Conservation (phyloP, 139 green algal genomes). For the Deuterostichococcus epilithicus region DNA sequence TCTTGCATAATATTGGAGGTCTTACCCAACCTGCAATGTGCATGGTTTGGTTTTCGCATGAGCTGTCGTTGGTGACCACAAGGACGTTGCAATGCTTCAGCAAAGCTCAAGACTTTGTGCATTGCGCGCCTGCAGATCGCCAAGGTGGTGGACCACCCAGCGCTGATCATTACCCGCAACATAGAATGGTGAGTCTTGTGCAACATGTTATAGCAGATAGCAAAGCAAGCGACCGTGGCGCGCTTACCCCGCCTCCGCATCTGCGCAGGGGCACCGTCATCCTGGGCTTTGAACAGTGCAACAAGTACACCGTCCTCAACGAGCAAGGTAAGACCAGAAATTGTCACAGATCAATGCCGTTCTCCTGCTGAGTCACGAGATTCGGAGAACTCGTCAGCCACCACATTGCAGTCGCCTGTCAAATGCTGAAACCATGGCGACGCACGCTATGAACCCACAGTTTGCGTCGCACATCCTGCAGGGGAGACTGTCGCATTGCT, state of each 20-base stretch:
- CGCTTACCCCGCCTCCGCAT: background rate
- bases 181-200: conserved; percentile 66
- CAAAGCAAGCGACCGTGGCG: background rate
- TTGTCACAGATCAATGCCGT: too few relatives aligned
- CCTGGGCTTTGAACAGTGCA: conserved; percentile 83
- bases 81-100: too few relatives aligned
- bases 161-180: conserved; percentile 63
- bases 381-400: too few relatives aligned
- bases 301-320: conserved; percentile 74
- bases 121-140: conserved; percentile 37
- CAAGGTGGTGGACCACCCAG: conserved; percentile 47
- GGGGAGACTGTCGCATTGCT: conserved; percentile 53
- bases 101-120: too few relatives aligned
- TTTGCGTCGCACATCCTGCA: background rate
- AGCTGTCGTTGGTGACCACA: too few relatives aligned
- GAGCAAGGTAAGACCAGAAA: conserved; percentile 43
- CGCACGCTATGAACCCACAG: background rate
- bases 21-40: too few relatives aligned
- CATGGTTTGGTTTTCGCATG: too few relatives aligned
- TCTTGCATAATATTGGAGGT: background rate
- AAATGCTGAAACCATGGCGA: too few relatives aligned
- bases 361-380: conserved; percentile 6
- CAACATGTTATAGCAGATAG: background rate
- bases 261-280: conserved; percentile 74
- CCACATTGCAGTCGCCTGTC: too few relatives aligned